Evolutionary conservation across 257 asterid genomes (phyloP).

Genomic region (Cinchona pubescens): DNA sequence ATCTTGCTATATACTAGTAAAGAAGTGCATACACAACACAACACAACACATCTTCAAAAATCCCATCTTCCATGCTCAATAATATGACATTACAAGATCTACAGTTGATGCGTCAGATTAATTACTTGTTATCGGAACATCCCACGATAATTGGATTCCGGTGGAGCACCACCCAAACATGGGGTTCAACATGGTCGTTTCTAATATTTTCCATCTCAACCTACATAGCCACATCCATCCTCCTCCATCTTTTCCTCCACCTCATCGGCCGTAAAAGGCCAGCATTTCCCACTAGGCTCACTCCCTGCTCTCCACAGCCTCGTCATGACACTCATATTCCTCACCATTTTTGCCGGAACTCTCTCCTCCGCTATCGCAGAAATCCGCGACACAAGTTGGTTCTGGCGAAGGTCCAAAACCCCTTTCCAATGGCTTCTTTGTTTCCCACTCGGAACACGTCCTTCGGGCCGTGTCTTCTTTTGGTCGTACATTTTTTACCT

Average conservation of each 20-base stretch:
- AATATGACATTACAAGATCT: background rate
- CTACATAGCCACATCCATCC: constrained; percentile 42
- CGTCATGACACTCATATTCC: constrained; percentile 43
- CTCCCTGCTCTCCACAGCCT: constrained; percentile 74
- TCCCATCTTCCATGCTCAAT: background rate
- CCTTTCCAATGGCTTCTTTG: constrained; percentile 79
- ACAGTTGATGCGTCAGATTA: constrained; percentile 18
- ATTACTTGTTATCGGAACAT: constrained; percentile 55
- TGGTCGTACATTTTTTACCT: constrained; percentile 78
- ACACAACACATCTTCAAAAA: background rate
- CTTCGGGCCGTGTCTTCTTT: constrained; percentile 77
- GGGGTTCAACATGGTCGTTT: constrained; percentile 75
- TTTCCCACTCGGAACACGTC: constrained; percentile 84
- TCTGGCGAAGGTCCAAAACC: constrained; percentile 67
- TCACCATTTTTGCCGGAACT: constrained; percentile 49
- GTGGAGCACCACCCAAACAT: constrained; percentile 59
- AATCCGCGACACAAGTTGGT: constrained; percentile 73
- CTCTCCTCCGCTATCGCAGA: constrained; percentile 66
- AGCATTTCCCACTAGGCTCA: constrained; percentile 51
- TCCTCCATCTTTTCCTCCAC: constrained; percentile 57
- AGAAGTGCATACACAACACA: background rate
- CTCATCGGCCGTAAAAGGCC: constrained; percentile 50
- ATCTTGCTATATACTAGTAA: background rate
- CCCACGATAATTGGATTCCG: constrained; percentile 54
- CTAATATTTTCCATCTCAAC: constrained; percentile 54